Evolutionary conservation across 2,329 filamentous ascomycete genomes (phyloP).

Genomic region (Amphichorda felina): DNA sequence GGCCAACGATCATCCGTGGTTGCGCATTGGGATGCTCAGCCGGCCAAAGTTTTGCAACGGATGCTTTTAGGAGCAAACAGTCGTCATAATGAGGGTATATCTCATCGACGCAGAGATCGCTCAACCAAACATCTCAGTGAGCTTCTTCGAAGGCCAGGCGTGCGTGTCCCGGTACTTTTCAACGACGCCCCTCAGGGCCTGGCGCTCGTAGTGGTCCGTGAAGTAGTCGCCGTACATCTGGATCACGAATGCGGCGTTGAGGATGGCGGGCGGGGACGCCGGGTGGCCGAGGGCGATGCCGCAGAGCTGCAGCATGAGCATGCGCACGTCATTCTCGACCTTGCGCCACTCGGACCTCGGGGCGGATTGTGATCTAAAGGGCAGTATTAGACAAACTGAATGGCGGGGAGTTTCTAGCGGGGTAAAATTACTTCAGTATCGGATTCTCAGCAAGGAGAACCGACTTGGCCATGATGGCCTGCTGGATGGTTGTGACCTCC

Average conservation of each 20-base stretch:
- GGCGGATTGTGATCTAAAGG: constrained; percentile 10
- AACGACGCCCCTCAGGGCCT: constrained; percentile 23
- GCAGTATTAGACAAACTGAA: neutral
- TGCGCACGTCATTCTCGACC: constrained; percentile 23
- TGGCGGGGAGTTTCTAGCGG: no score
- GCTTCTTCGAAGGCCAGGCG: constrained; percentile 24
- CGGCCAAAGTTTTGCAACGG: no score
- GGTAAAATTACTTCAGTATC: constrained; percentile 14
- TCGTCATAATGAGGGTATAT: no score
- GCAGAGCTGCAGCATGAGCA: constrained; percentile 24
- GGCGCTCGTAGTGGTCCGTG: constrained; percentile 24
- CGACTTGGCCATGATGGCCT: constrained; percentile 25
- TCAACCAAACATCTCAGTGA: constrained; percentile 21
- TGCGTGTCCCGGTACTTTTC: constrained; percentile 31
- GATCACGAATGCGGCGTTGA: constrained; percentile 26
- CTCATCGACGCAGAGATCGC: no score
- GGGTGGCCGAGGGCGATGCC: constrained; percentile 27
- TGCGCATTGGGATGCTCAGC: no score
- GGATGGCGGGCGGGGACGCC: constrained; percentile 21
- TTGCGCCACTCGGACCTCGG: constrained; percentile 19
- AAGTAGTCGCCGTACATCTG: constrained; percentile 29
- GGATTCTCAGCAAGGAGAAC: constrained; percentile 27
- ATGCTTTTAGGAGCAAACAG: no score
- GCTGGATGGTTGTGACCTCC: constrained; percentile 26
- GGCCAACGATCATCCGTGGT: no score